Percentiles rank a stretch among this genome's conserved stretches.
These are phyloP conservation scores for Zizania latifolia DNA, from an alignment of 176 grass and related monocot species.

Conservation along the genomic window DNA sequence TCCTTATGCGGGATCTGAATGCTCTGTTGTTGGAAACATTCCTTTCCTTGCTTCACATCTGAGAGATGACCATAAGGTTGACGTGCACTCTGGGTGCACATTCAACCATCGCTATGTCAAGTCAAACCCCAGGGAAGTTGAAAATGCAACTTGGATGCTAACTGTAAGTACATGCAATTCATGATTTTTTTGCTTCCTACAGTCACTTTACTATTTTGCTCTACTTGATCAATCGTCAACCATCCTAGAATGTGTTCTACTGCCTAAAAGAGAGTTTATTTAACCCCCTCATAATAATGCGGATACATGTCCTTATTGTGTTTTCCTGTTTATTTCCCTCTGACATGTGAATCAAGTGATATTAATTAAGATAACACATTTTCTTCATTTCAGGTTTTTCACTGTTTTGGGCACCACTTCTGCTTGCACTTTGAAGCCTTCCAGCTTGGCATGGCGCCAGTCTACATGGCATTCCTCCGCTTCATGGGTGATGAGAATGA, in stretches of 20 bases:
- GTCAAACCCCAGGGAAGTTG: slow-evolving; percentile 34
- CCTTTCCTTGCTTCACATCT: slow-evolving; percentile 36
- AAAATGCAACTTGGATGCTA: slow-evolving; percentile 41
- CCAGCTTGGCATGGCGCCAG: slow-evolving; percentile 25
- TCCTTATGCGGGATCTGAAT: slow-evolving; percentile 32
- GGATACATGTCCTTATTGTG: background rate
- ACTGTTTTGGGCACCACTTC: slow-evolving; percentile 33
- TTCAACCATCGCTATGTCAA: slow-evolving; percentile 43
- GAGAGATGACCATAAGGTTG: slow-evolving; percentile 38
- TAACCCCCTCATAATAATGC: background rate
- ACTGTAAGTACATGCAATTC: slow-evolving; percentile 19
- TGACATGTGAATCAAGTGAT: background rate
- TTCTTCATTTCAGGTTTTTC: slow-evolving; percentile 17
- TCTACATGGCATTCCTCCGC: slow-evolving; percentile 31
- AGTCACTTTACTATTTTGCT: background rate
- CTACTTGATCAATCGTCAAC: background rate
- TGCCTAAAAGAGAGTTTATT: background rate
- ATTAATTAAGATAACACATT: background rate
- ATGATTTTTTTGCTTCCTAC: background rate
- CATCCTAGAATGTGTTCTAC: background rate
- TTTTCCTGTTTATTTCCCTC: background rate
- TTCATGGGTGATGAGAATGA: slow-evolving; percentile 30
- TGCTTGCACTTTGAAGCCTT: slow-evolving; percentile 37
- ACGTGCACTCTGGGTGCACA: slow-evolving; percentile 35
- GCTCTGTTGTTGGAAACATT: slow-evolving; percentile 22